Percentiles rank a stretch among this genome's conserved stretches.
phyloP scores from a whole-genome alignment of 192 early-diverging fungal genomes.

The Umbelopsis ramanniana region DNA sequence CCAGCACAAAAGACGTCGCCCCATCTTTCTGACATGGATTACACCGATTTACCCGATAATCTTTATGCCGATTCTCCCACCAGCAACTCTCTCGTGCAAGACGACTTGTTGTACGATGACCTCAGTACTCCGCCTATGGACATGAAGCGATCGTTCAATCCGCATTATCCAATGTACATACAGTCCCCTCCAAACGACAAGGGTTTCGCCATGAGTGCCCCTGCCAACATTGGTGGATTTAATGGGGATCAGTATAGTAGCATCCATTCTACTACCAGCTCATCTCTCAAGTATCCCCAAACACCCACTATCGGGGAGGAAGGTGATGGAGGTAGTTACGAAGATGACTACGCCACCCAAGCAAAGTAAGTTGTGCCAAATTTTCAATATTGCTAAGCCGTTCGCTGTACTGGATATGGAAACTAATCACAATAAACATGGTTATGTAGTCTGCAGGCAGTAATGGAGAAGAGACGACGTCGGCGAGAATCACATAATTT shows the following conservation, averaged over 20 bases:
- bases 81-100: slow-evolving; percentile 4
- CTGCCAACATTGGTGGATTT: slow-evolving; percentile 34
- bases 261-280: slow-evolving; percentile 17
- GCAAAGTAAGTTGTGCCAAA: slow-evolving; percentile 36
- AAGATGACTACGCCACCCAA: slow-evolving; percentile 38
- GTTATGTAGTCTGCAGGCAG: slow-evolving; percentile 40
- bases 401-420: background rate
- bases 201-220: slow-evolving; percentile 39
- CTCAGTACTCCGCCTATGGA: slow-evolving; percentile 20
- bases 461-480: slow-evolving; percentile 85
- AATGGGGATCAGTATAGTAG: slow-evolving; percentile 1
- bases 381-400: background rate
- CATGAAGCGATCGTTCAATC: slow-evolving; percentile 19
- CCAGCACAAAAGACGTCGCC: slow-evolving; percentile 29
- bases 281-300: slow-evolving; percentile 14
- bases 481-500: slow-evolving; percentile 94
- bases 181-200: slow-evolving; percentile 16
- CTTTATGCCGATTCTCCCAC: slow-evolving; percentile 16
- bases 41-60: slow-evolving; percentile 26
- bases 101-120: slow-evolving; percentile 14
- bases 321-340: slow-evolving; percentile 30
- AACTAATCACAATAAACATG: slow-evolving; percentile 2
- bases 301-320: slow-evolving; percentile 13
- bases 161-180: slow-evolving; percentile 22
- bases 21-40: slow-evolving; percentile 34